Percentiles rank a stretch among this genome's conserved stretches.
Conservation (phyloP, 331 rosid genomes). For the Quercus phellos region DNA sequence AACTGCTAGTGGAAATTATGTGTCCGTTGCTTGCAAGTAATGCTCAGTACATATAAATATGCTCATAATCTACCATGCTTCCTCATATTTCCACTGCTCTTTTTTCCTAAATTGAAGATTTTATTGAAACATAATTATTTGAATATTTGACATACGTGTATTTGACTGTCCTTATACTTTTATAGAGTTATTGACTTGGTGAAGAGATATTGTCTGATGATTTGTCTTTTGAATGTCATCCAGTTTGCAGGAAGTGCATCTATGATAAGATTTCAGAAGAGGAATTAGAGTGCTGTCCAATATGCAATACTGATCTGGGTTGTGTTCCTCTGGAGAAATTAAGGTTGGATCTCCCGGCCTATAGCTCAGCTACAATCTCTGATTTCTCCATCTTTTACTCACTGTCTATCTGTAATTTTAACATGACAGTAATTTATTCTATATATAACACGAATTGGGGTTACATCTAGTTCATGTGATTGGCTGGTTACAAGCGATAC, state of each 20-base stretch:
- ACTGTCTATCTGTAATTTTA: neutral
- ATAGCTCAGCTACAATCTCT: slow-evolving; percentile 5
- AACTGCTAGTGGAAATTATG: neutral
- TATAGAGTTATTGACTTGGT: neutral
- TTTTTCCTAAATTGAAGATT: neutral
- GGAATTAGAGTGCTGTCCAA: slow-evolving; percentile 62
- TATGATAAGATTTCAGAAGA: slow-evolving; percentile 53
- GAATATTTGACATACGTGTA: neutral
- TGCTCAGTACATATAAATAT: neutral
- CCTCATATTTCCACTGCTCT: neutral
- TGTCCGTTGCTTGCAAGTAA: neutral
- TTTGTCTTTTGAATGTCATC: slow-evolving; percentile 14
- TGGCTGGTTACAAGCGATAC: neutral
- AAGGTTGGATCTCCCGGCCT: slow-evolving; percentile 39
- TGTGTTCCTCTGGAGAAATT: slow-evolving; percentile 54
- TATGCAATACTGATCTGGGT: slow-evolving; percentile 63
- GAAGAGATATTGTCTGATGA: slow-evolving; percentile 11
- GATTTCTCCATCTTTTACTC: neutral
- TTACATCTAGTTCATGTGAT: slow-evolving; percentile 4
- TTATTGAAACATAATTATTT: neutral
- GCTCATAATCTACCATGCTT: neutral
- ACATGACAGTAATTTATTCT: neutral
- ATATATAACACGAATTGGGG: neutral
- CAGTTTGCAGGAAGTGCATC: slow-evolving; percentile 95
- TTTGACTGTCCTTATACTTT: neutral